Evolutionary conservation across 1,284 basidiomycete species (phyloP).

Genomic region (Laetiporus sulphureus): DNA sequence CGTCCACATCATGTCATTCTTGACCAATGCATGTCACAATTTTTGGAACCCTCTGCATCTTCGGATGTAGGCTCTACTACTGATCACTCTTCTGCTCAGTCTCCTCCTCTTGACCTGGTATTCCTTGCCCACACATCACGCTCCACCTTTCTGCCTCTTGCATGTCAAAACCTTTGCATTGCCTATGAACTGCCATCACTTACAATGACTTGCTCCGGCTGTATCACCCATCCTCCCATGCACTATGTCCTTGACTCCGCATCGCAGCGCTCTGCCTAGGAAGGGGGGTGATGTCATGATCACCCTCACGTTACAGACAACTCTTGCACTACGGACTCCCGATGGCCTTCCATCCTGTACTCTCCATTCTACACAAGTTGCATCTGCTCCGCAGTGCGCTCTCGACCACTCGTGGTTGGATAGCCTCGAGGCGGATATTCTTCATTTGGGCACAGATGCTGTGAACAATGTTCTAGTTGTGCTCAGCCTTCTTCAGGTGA

Average conservation of each 20-base stretch:
- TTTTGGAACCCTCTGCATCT: too few species aligned
- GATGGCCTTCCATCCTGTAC: too few species aligned
- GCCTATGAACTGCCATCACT: constrained; percentile 15
- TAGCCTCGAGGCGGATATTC: too few species aligned
- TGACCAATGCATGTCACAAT: background rate
- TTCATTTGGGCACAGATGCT: too few species aligned
- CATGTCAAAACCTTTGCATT: constrained; percentile 2
- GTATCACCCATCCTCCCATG: constrained; percentile 11
- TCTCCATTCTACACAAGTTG: too few species aligned
- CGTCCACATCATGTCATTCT: constrained; percentile 10
- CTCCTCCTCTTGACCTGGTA: background rate
- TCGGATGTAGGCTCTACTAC: background rate
- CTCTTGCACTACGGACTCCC: too few species aligned
- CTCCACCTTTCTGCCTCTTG: constrained; percentile 5
- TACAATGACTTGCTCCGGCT: constrained; percentile 19
- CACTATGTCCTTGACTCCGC: constrained; percentile 7
- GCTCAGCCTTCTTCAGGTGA: too few species aligned
- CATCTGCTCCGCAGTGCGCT: too few species aligned
- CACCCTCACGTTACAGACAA: too few species aligned
- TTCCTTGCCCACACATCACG: background rate
- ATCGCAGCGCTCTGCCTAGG: constrained; percentile 8
- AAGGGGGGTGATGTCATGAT: constrained; percentile 7
- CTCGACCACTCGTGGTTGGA: too few species aligned
- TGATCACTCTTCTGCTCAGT: background rate
- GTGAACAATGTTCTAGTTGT: too few species aligned